Evolutionary conservation across 352 stramenopile species (phyloP).

Genomic region (Phytophthora uliginosa): DNA sequence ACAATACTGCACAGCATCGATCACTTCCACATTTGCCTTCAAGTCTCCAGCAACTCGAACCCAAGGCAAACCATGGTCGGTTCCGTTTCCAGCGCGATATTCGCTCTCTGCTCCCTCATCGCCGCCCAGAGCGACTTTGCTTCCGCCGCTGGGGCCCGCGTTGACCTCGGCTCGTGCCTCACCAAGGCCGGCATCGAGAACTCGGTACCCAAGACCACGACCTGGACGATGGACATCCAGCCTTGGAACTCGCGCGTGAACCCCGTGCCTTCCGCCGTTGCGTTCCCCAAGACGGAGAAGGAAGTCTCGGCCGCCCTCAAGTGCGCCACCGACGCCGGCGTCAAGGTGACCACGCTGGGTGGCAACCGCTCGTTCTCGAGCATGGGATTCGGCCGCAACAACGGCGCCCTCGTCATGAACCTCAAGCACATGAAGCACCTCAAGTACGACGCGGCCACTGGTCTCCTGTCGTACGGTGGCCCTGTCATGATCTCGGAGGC

Average conservation of each 20-base stretch:
- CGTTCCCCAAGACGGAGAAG: neutral
- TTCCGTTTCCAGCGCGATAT: neutral
- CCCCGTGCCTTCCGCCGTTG: neutral
- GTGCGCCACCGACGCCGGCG: neutral
- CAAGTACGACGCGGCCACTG: neutral
- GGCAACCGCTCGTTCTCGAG: slow-evolving; percentile 1
- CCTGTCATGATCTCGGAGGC: slow-evolving; percentile 1
- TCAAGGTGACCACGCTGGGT: neutral
- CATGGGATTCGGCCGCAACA: slow-evolving; percentile 2
- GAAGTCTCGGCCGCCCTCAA: neutral
- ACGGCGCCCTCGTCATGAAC: neutral
- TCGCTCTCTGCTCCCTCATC: slow-evolving; percentile 1
- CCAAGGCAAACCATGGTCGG: too few relatives aligned
- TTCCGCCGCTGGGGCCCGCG: neutral
- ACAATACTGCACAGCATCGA: too few relatives aligned
- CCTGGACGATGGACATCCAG: neutral
- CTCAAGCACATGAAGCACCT: neutral
- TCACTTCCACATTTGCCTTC: too few relatives aligned
- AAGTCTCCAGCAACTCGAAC: too few relatives aligned
- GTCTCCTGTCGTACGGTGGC: neutral
- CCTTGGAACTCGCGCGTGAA: neutral
- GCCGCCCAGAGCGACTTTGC: neutral
- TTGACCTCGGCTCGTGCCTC: neutral
- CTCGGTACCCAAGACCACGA: neutral
- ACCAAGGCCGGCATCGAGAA: neutral